phyloP scores from a whole-genome alignment of 768 basidiomycete genomes.

The Cubamyces sp. region DNA sequence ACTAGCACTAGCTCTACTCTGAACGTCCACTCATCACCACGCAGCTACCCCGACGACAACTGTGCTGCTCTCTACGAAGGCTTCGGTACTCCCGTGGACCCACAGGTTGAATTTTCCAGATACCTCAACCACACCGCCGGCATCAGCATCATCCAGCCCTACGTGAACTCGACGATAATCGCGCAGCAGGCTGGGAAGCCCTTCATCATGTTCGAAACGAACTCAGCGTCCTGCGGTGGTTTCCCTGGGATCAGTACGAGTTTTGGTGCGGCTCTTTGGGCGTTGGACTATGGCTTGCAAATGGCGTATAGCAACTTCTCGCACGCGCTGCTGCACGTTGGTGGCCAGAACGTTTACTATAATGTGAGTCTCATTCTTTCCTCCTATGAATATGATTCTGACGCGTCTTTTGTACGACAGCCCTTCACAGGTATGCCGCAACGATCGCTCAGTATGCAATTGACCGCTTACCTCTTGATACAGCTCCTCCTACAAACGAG shows the following conservation, averaged over 20 bases:
- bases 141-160: constrained; percentile 39
- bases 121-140: constrained; percentile 51
- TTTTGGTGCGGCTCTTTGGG: constrained; percentile 57
- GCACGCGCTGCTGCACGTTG: constrained; percentile 50
- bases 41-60: constrained; percentile 44
- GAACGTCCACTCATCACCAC: background rate
- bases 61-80: constrained; percentile 36
- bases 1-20: background rate
- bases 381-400: background rate
- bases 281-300: constrained; percentile 51
- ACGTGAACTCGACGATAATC: constrained; percentile 39
- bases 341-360: constrained; percentile 53
- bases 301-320: constrained; percentile 55
- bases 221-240: constrained; percentile 58
- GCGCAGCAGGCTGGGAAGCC: constrained; percentile 42
- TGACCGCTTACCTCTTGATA: background rate
- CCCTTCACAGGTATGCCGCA: constrained; percentile 47
- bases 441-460: background rate
- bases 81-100: constrained; percentile 33
- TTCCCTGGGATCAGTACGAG: constrained; percentile 54
- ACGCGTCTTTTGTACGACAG: constrained; percentile 27
- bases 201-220: constrained; percentile 58
- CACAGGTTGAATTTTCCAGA: constrained; percentile 45
- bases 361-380: constrained; percentile 43
- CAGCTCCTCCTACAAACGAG: constrained; percentile 48